Conservation (phyloP, 805 yeast species). For the Wickerhamiella azyma region DNA sequence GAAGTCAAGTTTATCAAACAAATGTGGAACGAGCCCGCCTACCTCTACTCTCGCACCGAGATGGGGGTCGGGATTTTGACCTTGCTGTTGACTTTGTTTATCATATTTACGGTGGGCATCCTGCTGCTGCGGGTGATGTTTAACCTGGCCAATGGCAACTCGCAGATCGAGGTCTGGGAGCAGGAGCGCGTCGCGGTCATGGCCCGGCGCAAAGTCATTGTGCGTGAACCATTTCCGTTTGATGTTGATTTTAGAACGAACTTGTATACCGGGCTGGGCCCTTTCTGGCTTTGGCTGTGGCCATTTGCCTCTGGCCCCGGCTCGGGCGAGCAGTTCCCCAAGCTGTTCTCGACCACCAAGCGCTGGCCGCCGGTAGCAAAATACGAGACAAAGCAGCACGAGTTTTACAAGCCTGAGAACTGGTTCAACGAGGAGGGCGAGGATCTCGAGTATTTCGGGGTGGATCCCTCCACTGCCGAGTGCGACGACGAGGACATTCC, state of each 20-base stretch:
- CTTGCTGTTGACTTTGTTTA: constrained; percentile 43
- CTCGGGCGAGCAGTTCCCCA: constrained; percentile 44
- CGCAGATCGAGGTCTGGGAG: constrained; percentile 92
- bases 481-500: constrained; percentile 12
- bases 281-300: constrained; percentile 39
- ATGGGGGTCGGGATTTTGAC: constrained; percentile 42
- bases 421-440: constrained; percentile 85
- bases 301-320: constrained; percentile 57
- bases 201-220: constrained; percentile 28
- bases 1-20: constrained; percentile 16
- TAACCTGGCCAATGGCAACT: constrained; percentile 50
- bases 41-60: constrained; percentile 39
- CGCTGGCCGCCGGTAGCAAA: constrained; percentile 83
- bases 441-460: constrained; percentile 71
- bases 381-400: constrained; percentile 19
- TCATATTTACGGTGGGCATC: constrained; percentile 43
- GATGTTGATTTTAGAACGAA: constrained; percentile 54
- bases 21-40: constrained; percentile 37
- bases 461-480: constrained; percentile 52
- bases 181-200: constrained; percentile 63
- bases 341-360: constrained; percentile 38
- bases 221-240: constrained; percentile 55
- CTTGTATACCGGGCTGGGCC: constrained; percentile 40
- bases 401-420: constrained; percentile 29
- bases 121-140: constrained; percentile 48